These are phyloP conservation scores for Cymodocea nodosa DNA, from an alignment of 116 monocot species.

Conservation along the genomic window DNA sequence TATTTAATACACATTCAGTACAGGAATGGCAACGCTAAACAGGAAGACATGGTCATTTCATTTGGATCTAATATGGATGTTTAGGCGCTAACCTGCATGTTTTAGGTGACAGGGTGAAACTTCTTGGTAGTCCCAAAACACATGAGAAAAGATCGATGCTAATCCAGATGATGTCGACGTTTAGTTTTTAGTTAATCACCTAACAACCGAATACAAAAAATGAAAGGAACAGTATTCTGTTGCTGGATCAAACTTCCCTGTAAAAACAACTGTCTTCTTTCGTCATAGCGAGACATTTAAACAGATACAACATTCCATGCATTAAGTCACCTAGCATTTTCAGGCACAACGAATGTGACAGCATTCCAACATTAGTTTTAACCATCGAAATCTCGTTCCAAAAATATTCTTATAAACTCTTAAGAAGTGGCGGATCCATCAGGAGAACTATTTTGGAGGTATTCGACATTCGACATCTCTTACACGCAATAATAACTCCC, in stretches of 20 bases:
- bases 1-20: too few species aligned
- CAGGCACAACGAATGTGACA: too few species aligned
- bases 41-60: too few species aligned
- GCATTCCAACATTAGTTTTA: too few species aligned
- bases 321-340: too few species aligned
- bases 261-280: neutral
- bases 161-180: neutral
- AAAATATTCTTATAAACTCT: too few species aligned
- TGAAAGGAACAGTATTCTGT: neutral
- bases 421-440: neutral
- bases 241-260: neutral
- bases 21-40: too few species aligned
- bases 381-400: too few species aligned
- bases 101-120: too few species aligned
- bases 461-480: neutral
- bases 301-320: neutral
- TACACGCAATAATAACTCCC: neutral
- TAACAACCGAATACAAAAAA: neutral
- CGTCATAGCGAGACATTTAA: neutral
- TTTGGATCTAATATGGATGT: too few species aligned
- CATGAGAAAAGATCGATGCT: neutral
- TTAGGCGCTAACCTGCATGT: too few species aligned
- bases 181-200: neutral
- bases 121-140: too few species aligned
- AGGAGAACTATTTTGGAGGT: neutral